phyloP scores from a whole-genome alignment of 805 yeast genomes.

The Millerozyma acaciae region DNA sequence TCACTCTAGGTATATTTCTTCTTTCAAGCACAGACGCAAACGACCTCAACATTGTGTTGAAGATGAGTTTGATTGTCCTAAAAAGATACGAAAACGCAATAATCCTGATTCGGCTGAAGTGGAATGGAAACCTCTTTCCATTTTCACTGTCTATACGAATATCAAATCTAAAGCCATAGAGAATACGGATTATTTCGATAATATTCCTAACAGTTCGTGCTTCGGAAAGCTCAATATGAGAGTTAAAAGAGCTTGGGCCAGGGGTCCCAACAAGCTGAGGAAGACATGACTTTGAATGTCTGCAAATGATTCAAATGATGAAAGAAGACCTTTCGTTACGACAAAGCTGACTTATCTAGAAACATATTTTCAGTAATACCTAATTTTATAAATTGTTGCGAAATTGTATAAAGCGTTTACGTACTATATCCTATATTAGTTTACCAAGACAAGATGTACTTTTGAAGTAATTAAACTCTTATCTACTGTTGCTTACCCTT shows the following conservation, averaged over 20 bases:
- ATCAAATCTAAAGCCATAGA: slow-evolving; percentile 24
- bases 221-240: slow-evolving; percentile 41
- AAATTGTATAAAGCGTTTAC: too few species aligned
- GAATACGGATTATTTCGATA: slow-evolving; percentile 24
- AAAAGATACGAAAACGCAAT: slow-evolving; percentile 9
- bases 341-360: too few species aligned
- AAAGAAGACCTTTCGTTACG: too few species aligned
- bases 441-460: too few species aligned
- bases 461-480: too few species aligned
- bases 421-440: too few species aligned
- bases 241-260: slow-evolving; percentile 34
- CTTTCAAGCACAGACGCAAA: slow-evolving; percentile 2
- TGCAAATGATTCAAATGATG: too few species aligned
- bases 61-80: slow-evolving; percentile 1
- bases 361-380: too few species aligned
- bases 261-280: slow-evolving; percentile 20
- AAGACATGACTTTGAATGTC: too few species aligned
- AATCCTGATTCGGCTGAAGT: slow-evolving; percentile 11
- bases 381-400: too few species aligned
- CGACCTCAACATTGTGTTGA: too few species aligned
- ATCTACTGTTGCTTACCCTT: too few species aligned
- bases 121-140: slow-evolving; percentile 30
- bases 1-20: slow-evolving; percentile 10
- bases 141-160: slow-evolving; percentile 31
- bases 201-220: slow-evolving; percentile 29